Evolutionary conservation across 192 early-diverging fungal species (phyloP).

Genomic region (Spizellomyces punctatus): DNA sequence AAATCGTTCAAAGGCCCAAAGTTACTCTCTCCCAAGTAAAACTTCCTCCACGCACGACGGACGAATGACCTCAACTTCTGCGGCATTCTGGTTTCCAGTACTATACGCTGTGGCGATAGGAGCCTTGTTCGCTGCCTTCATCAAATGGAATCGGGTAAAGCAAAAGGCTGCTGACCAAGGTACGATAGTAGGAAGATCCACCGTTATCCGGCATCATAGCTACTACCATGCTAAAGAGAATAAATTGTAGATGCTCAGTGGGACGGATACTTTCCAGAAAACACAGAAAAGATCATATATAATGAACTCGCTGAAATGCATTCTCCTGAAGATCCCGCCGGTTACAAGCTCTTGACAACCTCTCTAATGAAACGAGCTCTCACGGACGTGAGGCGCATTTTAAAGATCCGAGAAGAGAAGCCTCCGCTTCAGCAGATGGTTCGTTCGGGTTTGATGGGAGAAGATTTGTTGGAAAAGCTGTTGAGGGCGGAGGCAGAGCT

Average conservation of each 20-base stretch:
- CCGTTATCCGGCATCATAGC: too few relatives aligned
- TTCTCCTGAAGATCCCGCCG: constrained; percentile 42
- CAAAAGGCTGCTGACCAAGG: constrained; percentile 5
- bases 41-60: too few relatives aligned
- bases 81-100: constrained; percentile 24
- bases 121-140: constrained; percentile 14
- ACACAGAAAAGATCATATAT: constrained; percentile 41
- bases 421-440: constrained; percentile 72
- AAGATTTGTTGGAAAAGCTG: constrained; percentile 80
- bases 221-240: too few relatives aligned
- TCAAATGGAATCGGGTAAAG: constrained; percentile 12
- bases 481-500: constrained; percentile 76
- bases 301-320: constrained; percentile 53
- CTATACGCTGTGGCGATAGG: constrained; percentile 12
- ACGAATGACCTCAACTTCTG: constrained; percentile 14
- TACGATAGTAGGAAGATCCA: not conserved
- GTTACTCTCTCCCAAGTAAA: too few relatives aligned
- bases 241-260: not conserved
- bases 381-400: constrained; percentile 71
- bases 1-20: too few relatives aligned
- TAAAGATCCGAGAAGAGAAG: constrained; percentile 81
- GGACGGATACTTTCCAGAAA: constrained; percentile 34
- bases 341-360: constrained; percentile 56
- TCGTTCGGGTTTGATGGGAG: constrained; percentile 77
- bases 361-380: constrained; percentile 83